Evolutionary conservation across 2,329 filamentous ascomycete species (phyloP).

Genomic region (Penicillium italicum): DNA sequence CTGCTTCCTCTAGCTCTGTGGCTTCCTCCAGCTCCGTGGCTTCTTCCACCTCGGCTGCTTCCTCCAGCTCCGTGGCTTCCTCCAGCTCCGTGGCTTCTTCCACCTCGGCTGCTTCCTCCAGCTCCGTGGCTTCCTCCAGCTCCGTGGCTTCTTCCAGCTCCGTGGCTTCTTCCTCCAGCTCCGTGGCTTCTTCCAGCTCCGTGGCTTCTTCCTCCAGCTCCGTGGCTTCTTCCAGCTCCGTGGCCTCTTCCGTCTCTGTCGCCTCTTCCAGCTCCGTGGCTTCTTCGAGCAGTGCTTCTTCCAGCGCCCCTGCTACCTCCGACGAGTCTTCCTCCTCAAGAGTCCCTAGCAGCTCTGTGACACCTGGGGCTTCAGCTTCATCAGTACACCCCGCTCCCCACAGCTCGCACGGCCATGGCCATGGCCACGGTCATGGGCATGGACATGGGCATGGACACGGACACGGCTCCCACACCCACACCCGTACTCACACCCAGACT

Average conservation of each 20-base stretch:
- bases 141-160: neutral
- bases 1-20: neutral
- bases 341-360: slow-evolving; percentile 3
- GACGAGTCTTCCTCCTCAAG: neutral
- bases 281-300: slow-evolving; percentile 1
- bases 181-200: neutral
- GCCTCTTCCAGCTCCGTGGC: slow-evolving; percentile 5
- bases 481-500: neutral
- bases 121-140: neutral
- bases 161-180: neutral
- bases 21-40: neutral
- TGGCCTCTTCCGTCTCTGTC: neutral
- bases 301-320: slow-evolving; percentile 2
- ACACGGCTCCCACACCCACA: neutral
- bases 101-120: neutral
- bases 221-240: neutral
- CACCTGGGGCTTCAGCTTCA: neutral
- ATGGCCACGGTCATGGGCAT: neutral
- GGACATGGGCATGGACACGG: neutral
- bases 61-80: neutral
- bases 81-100: neutral
- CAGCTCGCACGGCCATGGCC: slow-evolving; percentile 2
- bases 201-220: neutral
- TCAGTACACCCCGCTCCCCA: neutral
- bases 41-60: neutral